A percentile compares a stretch with the other conserved stretches of the same genome.
Conservation (phyloP, 306 rosid species). For the Corylus heterophylla region DNA sequence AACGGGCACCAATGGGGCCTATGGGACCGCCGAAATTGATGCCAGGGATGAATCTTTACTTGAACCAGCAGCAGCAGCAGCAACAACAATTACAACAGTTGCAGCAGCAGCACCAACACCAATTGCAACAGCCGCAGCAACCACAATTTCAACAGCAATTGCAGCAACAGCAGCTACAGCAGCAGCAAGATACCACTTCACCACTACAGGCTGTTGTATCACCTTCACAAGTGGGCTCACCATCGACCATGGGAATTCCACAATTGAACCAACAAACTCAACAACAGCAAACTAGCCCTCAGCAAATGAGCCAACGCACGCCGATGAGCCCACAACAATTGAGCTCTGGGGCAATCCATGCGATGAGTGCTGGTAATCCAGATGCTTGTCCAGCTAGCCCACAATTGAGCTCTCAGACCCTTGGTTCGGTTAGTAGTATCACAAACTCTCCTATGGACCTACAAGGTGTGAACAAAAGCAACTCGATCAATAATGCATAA, state of each 20-base stretch:
- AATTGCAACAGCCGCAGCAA: slow-evolving; percentile 31
- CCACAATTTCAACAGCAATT: slow-evolving; percentile 19
- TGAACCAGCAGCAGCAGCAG: slow-evolving; percentile 67
- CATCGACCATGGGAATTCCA: slow-evolving; percentile 80
- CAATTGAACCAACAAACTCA: slow-evolving; percentile 69
- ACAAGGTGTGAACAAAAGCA: slow-evolving; percentile 90
- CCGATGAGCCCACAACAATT: slow-evolving; percentile 93
- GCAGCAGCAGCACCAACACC: slow-evolving; percentile 22
- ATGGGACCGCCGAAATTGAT: slow-evolving; percentile 91
- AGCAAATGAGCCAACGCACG: slow-evolving; percentile 90
- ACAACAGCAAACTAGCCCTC: slow-evolving; percentile 82
- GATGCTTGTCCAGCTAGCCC: slow-evolving; percentile 97
- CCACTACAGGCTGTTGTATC: slow-evolving; percentile 80
- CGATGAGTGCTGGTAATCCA: slow-evolving; percentile 79
- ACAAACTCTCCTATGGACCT: slow-evolving; percentile 90
- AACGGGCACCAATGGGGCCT: slow-evolving; percentile 59
- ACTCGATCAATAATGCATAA: slow-evolving; percentile 65
- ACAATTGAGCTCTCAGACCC: slow-evolving; percentile 93
- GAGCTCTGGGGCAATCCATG: slow-evolving; percentile 89
- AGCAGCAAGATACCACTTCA: slow-evolving; percentile 72
- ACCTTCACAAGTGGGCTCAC: slow-evolving; percentile 88
- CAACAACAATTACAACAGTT: slow-evolving; percentile 39
- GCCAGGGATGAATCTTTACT: slow-evolving; percentile 59
- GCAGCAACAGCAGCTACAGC: slow-evolving; percentile 43
- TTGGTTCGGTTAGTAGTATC: slow-evolving; percentile 70